Evolutionary conservation across 371 early-diverging fungal genomes (phyloP).

Genomic region (Nematocida minor): DNA sequence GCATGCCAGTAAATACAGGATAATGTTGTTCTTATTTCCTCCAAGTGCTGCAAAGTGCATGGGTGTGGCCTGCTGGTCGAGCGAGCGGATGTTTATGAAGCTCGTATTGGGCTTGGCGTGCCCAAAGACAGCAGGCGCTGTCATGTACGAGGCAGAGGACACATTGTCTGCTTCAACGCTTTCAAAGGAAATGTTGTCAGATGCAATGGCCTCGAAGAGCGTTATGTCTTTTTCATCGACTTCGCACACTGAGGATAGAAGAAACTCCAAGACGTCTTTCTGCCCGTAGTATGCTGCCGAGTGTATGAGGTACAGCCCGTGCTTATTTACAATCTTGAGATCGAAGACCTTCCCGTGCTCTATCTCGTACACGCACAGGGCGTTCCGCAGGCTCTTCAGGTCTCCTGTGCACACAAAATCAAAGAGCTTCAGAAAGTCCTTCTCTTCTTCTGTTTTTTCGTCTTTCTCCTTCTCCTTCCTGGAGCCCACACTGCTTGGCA

Average conservation of each 20-base stretch:
- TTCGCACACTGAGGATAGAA: constrained; percentile 45
- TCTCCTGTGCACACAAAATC: constrained; percentile 39
- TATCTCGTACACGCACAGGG: constrained; percentile 47
- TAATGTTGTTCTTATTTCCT: constrained; percentile 49
- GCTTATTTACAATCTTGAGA: constrained; percentile 37
- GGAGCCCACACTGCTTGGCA: background rate
- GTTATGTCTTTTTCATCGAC: constrained; percentile 34
- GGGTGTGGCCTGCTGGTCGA: constrained; percentile 34
- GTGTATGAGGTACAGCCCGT: constrained; percentile 41
- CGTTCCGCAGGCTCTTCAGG: constrained; percentile 16
- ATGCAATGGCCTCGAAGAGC: constrained; percentile 31
- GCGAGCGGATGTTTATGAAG: constrained; percentile 39
- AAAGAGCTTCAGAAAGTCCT: constrained; percentile 34
- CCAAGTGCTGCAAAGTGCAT: constrained; percentile 49
- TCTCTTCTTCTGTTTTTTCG: background rate
- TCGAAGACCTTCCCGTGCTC: constrained; percentile 43
- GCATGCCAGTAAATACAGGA: constrained; percentile 37
- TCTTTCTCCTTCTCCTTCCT: background rate
- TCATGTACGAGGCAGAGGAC: background rate
- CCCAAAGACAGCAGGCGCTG: constrained; percentile 12
- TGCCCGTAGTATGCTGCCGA: constrained; percentile 51
- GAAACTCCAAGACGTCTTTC: constrained; percentile 41
- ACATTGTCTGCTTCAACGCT: constrained; percentile 22
- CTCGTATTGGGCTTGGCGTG: constrained; percentile 38
- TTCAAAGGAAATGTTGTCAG: constrained; percentile 47